phyloP scores from a whole-genome alignment of 2,329 filamentous ascomycete species.

The Biscogniauxia mediterranea region DNA sequence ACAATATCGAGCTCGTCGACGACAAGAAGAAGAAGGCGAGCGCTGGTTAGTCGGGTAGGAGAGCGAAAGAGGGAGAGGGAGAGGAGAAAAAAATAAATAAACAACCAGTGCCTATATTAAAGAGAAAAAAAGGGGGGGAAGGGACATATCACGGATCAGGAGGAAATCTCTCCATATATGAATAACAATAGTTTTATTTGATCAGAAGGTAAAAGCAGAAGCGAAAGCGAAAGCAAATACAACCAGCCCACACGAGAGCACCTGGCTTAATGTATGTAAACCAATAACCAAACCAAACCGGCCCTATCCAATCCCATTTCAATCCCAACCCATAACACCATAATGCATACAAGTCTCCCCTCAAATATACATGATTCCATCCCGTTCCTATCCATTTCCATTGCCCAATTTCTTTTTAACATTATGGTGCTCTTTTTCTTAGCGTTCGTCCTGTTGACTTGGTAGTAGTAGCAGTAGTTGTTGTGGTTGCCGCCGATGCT shows the following conservation, averaged over 20 bases:
- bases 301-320: not conserved
- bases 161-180: not conserved
- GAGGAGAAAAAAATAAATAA: too few species aligned
- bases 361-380: not conserved
- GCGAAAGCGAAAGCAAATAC: not conserved
- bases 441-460: constrained; percentile 44
- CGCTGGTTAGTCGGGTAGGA: constrained; percentile 8
- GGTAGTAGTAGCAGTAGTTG: constrained; percentile 38
- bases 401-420: not conserved
- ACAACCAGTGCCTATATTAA: too few species aligned
- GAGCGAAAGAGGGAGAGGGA: too few species aligned
- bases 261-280: not conserved
- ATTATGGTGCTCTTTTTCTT: constrained; percentile 47
- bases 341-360: not conserved
- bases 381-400: not conserved
- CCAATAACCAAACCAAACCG: not conserved
- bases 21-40: constrained; percentile 80
- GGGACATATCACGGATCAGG: not conserved
- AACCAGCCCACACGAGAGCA: not conserved
- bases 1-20: constrained; percentile 92
- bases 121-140: too few species aligned
- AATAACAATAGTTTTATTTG: not conserved
- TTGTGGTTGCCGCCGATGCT: constrained; percentile 41
- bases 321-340: not conserved
- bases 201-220: not conserved